Evolutionary conservation across 257 asterid genomes (phyloP), one percentile per base, ranked within the genome.

Genomic region (Ajuga chamaepitys): DNA sequence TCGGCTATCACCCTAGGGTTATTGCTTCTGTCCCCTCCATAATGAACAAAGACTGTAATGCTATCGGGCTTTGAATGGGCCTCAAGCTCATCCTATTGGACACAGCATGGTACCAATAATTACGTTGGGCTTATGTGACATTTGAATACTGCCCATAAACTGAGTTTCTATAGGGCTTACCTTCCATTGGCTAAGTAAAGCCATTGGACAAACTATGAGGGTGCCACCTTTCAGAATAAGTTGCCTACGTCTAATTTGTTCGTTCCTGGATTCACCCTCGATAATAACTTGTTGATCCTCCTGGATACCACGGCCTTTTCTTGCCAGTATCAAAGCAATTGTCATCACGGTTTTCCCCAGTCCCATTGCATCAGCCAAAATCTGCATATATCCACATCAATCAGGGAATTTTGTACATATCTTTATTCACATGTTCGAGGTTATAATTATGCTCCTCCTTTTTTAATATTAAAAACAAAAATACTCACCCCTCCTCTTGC

Each of bases 321-420:
- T 85, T 57, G 95, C 75, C 7, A 85, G 85, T 69, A 89, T 79
- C 70, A 89, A 41, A 52, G 95, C 91, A 74, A 89, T 89, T 22
- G 97, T 85, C 97, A 89, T 89, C 74, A 89, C 97, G 9, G 97
- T 89, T 74, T 89, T 89, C 56, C 97, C 95, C 13, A 89, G 95
- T 67, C 97, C 95, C 97, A 89, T 89, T 41, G 92, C 97, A 70
- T 88, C 96, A 35, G 96, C 96, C 74, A 88, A 77, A 66, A 89
- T 87, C 97, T 89, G 83, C 70, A 76, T 38, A 32, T 52, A 59
- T 66, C 42, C 25, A 7, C 70, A 52, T 41, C 66, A 46, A 63
- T 44, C 12, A 9, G 53, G 58, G 16, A 38, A 32, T n/a, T 9
- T 16, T 26, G 14, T 9, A 18, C 4, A n/a, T 16, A 12, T 1